Conservation (phyloP, 1,139 yeast species). For the Kodamaea fungicola region DNA sequence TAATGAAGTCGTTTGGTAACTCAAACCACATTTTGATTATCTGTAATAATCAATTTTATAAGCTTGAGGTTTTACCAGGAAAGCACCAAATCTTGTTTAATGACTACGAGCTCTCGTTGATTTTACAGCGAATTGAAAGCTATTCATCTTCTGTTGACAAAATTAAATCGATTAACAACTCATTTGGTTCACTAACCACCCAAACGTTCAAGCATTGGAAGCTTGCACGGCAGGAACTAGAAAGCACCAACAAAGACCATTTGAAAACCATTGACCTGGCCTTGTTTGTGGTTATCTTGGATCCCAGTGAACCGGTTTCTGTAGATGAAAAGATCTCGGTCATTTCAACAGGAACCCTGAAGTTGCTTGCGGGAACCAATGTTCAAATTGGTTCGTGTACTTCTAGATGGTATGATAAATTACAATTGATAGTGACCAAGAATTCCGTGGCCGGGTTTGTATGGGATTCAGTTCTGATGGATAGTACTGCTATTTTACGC, state of each 20-base stretch:
- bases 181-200: slow-evolving; percentile 69
- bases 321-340: slow-evolving; percentile 48
- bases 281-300: slow-evolving; percentile 65
- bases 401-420: slow-evolving; percentile 76
- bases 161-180: slow-evolving; percentile 46
- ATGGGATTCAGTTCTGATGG: slow-evolving; percentile 76
- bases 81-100: slow-evolving; percentile 40
- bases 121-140: slow-evolving; percentile 48
- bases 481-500: slow-evolving; percentile 70
- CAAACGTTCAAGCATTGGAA: slow-evolving; percentile 65
- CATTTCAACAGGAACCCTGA: slow-evolving; percentile 65
- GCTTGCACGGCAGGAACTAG: slow-evolving; percentile 50
- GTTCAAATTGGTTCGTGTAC: slow-evolving; percentile 73
- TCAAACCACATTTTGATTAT: slow-evolving; percentile 54
- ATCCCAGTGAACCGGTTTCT: slow-evolving; percentile 47
- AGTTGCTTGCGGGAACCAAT: slow-evolving; percentile 49
- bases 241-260: slow-evolving; percentile 39
- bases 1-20: slow-evolving; percentile 22
- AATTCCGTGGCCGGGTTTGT: slow-evolving; percentile 75
- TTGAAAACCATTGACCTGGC: slow-evolving; percentile 58
- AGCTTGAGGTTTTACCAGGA: slow-evolving; percentile 53
- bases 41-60: slow-evolving; percentile 61
- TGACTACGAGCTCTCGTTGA: slow-evolving; percentile 51
- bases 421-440: slow-evolving; percentile 64
- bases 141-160: slow-evolving; percentile 39